A percentile compares a stretch with the other conserved stretches of the same genome.
These are phyloP conservation scores for Epichloe bromicola DNA, from an alignment of 2,329 filamentous ascomycete genomes.

Conservation along the genomic window DNA sequence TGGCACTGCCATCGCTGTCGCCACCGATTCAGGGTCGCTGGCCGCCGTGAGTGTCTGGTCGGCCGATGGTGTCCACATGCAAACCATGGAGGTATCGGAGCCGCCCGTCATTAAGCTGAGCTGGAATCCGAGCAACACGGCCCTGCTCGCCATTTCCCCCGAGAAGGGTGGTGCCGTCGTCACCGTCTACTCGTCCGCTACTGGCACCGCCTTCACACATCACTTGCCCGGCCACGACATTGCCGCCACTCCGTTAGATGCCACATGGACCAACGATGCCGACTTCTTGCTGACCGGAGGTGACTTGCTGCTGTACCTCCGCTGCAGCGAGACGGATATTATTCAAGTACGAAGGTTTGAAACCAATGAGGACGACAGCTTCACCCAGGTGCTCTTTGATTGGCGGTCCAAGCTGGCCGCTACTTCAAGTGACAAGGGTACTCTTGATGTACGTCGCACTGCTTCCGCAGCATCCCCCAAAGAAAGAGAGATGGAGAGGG, in stretches of 20 bases:
- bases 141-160: slow-evolving; percentile 47
- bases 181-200: slow-evolving; percentile 37
- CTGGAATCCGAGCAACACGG: slow-evolving; percentile 44
- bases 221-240: slow-evolving; percentile 37
- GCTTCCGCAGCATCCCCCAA: background rate
- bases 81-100: slow-evolving; percentile 43
- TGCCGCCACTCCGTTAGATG: slow-evolving; percentile 39
- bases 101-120: slow-evolving; percentile 48
- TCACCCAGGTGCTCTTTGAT: slow-evolving; percentile 46
- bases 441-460: slow-evolving; percentile 40
- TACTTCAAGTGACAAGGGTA: slow-evolving; percentile 46
- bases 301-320: slow-evolving; percentile 36
- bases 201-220: slow-evolving; percentile 33
- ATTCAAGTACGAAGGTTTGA: slow-evolving; percentile 34
- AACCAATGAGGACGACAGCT: slow-evolving; percentile 38
- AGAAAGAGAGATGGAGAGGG: background rate
- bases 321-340: slow-evolving; percentile 34
- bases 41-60: slow-evolving; percentile 45
- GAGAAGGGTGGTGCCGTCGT: slow-evolving; percentile 40
- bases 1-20: slow-evolving; percentile 42
- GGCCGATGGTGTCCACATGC: slow-evolving; percentile 36
- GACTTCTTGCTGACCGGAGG: slow-evolving; percentile 49
- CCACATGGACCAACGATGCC: slow-evolving; percentile 43
- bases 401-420: slow-evolving; percentile 38
- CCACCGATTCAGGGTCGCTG: slow-evolving; percentile 38